Conservation (phyloP, 2,329 filamentous ascomycete species). For the Monosporascus sp. region DNA sequence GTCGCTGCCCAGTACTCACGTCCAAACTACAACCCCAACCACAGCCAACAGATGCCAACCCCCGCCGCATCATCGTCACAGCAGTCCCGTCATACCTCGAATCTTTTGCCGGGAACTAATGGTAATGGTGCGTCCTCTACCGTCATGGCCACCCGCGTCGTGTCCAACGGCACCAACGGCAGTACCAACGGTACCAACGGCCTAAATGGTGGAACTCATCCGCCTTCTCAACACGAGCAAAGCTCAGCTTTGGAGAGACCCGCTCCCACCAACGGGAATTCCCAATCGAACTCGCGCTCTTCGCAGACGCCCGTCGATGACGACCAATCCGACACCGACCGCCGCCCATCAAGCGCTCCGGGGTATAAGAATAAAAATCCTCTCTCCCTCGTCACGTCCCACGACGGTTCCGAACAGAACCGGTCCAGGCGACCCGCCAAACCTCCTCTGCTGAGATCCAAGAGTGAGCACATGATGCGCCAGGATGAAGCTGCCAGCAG, state of each 20-base stretch:
- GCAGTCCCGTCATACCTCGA: slow-evolving; percentile 1
- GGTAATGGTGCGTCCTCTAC: not conserved
- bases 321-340: slow-evolving; percentile 22
- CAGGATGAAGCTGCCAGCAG: slow-evolving; percentile 32
- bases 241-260: not conserved
- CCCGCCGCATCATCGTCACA: not conserved
- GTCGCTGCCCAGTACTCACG: not conserved
- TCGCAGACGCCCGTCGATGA: slow-evolving; percentile 13
- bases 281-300: not conserved
- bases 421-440: slow-evolving; percentile 37
- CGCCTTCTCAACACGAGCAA: not conserved
- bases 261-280: not conserved
- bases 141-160: not conserved
- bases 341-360: slow-evolving; percentile 42
- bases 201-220: not conserved
- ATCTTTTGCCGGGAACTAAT: not conserved
- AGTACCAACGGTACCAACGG: not conserved
- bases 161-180: slow-evolving; percentile 2
- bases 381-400: slow-evolving; percentile 19
- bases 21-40: not conserved
- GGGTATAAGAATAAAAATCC: slow-evolving; percentile 34
- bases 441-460: slow-evolving; percentile 49
- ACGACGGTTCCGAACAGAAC: slow-evolving; percentile 29
- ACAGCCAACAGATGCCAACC: not conserved
- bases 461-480: slow-evolving; percentile 48